Conservation (phyloP, 192 early-diverging fungal species). For the Podila verticillata region DNA sequence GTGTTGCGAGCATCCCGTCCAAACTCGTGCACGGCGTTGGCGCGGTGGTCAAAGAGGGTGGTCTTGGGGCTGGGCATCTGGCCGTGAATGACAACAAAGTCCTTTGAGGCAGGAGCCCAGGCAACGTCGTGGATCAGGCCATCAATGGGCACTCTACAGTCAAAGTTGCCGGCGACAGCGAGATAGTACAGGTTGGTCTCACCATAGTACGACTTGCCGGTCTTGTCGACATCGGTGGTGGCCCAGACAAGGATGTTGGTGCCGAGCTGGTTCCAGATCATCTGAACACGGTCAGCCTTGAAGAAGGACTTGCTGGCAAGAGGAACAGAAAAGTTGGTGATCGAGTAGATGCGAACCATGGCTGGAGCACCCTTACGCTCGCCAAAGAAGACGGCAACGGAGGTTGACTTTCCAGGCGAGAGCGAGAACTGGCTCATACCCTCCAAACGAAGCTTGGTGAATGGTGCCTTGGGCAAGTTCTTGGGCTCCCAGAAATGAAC, state of each 20-base stretch:
- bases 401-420: conserved; percentile 84
- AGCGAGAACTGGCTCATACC: conserved; percentile 87
- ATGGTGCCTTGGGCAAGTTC: conserved; percentile 64
- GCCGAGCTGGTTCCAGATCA: conserved; percentile 93
- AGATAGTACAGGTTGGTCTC: conserved; percentile 95
- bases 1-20: conserved; percentile 89
- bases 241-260: conserved; percentile 91
- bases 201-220: conserved; percentile 97
- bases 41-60: conserved; percentile 92
- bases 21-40: conserved; percentile 85
- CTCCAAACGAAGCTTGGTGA: conserved; percentile 73
- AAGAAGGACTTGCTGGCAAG: conserved; percentile 94
- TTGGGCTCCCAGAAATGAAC: conserved; percentile 87
- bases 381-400: conserved; percentile 92
- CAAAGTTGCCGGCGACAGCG: conserved; percentile 90
- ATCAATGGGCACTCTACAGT: conserved; percentile 86
- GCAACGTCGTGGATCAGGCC: conserved; percentile 96
- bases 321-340: conserved; percentile 76
- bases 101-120: conserved; percentile 96
- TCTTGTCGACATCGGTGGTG: conserved; percentile 95
- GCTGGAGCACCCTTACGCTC: conserved; percentile 86
- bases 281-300: conserved; percentile 91
- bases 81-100: conserved; percentile 97
- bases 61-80: conserved; percentile 78
- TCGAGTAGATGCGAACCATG: conserved; percentile 86